Conservation (phyloP, 306 rosid species). For the Trifolium fragiferum region DNA sequence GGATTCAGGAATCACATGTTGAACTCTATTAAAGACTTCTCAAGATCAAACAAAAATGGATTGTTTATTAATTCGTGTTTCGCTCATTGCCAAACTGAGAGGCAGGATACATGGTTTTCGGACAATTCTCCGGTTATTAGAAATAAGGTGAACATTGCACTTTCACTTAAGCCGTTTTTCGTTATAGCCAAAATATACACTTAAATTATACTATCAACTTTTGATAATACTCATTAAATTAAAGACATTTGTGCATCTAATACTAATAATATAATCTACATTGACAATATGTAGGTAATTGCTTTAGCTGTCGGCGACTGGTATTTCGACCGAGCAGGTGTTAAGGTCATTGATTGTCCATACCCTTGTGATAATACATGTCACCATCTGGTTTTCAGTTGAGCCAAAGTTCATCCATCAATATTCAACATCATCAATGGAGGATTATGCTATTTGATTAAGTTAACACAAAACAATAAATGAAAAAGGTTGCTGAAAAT, state of each 20-base stretch:
- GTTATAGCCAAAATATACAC: background rate
- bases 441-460: slow-evolving; percentile 45
- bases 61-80: slow-evolving; percentile 86
- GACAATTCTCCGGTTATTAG: slow-evolving; percentile 70
- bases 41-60: slow-evolving; percentile 67
- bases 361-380: slow-evolving; percentile 90
- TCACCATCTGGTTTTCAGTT: slow-evolving; percentile 77
- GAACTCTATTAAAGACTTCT: slow-evolving; percentile 57
- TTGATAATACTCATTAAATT: background rate
- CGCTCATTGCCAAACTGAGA: slow-evolving; percentile 94
- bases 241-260: slow-evolving; percentile 30
- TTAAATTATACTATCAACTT: background rate
- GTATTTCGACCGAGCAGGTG: slow-evolving; percentile 77
- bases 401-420: slow-evolving; percentile 38
- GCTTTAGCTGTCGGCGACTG: slow-evolving; percentile 94
- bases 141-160: slow-evolving; percentile 66
- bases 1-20: slow-evolving; percentile 91
- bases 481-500: slow-evolving; percentile 44
- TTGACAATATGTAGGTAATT: slow-evolving; percentile 61
- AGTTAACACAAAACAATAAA: slow-evolving; percentile 41
- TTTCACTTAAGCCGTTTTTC: background rate
- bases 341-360: slow-evolving; percentile 81
- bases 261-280: background rate
- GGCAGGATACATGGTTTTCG: slow-evolving; percentile 95
- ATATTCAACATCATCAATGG: slow-evolving; percentile 25